Evolutionary conservation across 805 yeast genomes (phyloP), one percentile per base, ranked within the genome.

Genomic region (Metschnikowia kunwiensis): DNA sequence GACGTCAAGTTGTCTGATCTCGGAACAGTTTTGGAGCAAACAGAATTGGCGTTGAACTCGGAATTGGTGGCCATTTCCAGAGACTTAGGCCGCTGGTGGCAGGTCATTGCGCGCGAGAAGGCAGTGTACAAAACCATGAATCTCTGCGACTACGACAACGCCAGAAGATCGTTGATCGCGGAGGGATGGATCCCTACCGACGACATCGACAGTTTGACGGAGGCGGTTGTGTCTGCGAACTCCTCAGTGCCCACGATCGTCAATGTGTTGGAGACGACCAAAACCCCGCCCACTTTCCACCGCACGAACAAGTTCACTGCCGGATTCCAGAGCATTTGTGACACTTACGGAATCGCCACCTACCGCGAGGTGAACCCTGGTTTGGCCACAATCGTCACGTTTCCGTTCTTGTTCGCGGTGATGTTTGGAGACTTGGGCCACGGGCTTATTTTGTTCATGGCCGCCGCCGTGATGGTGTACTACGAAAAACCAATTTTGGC

Each of bases 361-460:
- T 93, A 93, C 65, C 82, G 87, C 51, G 98, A 93, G 62, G 93
- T 93, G 19, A 93, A 93, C 60, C 96, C 98, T 4, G 98, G 95
- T 36, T 69, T 93, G 46, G 91, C 98, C 4, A 91, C 98, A 1
- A 78, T 87, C 30, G 82, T 93, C 17, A 93, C 98, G 0, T 93
- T 93, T 70, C 98, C 98, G 16, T 93, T 93, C 61, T 85, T 93
- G 95, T 93, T 93, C 67, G 97, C 98, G 19, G 83, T 93, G 53
- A 93, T 93, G 98, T 93, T 93, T 70, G 98, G 98, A 70, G 98
- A 93, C 68, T 59, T 89, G 41, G 98, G 98, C 11, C 98, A 93
- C 67, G 98, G 98, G 5, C 75, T 88, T 42, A 76, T 93, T 31
- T 68, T 93, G 60, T 74, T 82, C 36, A 60, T 83, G 38, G 86